Base-by-base conservation (phyloP, 2,329 filamentous ascomycete genomes). In the Sordariomycetes sp. region DNA sequence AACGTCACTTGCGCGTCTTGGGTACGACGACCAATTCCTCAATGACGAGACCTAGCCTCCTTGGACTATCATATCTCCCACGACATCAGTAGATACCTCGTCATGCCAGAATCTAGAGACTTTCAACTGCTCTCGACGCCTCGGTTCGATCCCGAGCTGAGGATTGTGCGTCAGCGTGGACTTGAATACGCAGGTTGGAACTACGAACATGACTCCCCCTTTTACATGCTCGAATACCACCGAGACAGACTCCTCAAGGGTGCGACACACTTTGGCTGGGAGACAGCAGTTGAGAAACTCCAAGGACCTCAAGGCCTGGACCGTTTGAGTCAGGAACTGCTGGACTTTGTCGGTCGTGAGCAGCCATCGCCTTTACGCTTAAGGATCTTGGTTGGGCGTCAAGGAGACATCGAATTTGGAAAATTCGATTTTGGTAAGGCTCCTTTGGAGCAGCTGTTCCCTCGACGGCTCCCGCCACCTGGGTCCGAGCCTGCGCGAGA, bases 201-300 rank as follows among this genome's bases (percentile, higher is more conserved):
- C 47, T 65, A 61, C 45, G 42, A 48, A 18, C 57, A 63, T 18
- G 49, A 61, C 6, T 83, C 76, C 8, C 72, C 79, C 0, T 79
- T 86, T 45, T 93, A 93, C 55, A 86, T 93, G 69, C 70, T 92
- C 12, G 67, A 77, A 38, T 79, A 80, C 45, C 87, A 94, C 54
- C 74, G 77, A 30, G 82, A 88, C 51, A 80, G 87, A 34, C 72
- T 94, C 51, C 64, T 86, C n/a, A 70, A 63, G 37, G 76, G 75
- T 11, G 75, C 75, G 5, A 53, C 47, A 5, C 51, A 79, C 43
- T 82, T 73, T 62, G 48, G 56, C 6, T 81, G 74, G 75, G 45
- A 56, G 2, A 39, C 48, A 4, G 74, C 67, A 1, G 44, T 69
- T 8, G 46, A 59, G 1, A 41, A 46, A 4, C 55, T 80, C 6